Evolutionary conservation across 805 yeast genomes (phyloP), one percentile per base, ranked within the genome.

Genomic region (Blastobotrys mokoenaii): DNA sequence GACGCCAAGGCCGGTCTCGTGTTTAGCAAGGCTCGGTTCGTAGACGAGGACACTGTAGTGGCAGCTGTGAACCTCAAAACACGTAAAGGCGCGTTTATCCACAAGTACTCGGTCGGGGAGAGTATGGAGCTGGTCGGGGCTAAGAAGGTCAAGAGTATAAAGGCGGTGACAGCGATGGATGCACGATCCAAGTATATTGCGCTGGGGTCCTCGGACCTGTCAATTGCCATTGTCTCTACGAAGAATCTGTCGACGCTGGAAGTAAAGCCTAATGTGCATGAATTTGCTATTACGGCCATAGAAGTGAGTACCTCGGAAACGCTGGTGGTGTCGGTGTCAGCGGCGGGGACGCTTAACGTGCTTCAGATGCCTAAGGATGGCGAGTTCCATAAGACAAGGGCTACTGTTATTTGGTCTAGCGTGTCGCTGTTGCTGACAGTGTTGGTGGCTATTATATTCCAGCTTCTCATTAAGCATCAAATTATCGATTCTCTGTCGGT

Each of bases 211-310:
- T 77, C 80, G 45, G 93, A 84, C 53, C 74, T 78, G 51, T 76
- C 93, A 1, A 66, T 88, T 10, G 64, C 76, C 1, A 53, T 88
- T n/a, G 61, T 80, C 10, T 71, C 73, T 35, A 60, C 74, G 12
- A 65, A 70, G 2, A 76, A 72, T 49, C 73, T 88, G 48, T 69
- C 72, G 37, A 61, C 72, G 10, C 54, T 77, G 20, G 76, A 73
- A 46, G 65, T 70, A 5, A 66, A 78, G 45, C 72, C 73, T 37
- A 75, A 82, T 49, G 79, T 84, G 45, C 96, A 88, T 60, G 68
- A 73, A 7, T 84, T 84, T 61, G 87, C 94, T 20, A 79, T 87
- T 43, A 87, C 96, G 0, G 72, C 75, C 38, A 77, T 85, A 8
- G 67, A 77, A 2, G 80, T 86, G 48, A 80, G 87, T 3, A 81